Conservation (phyloP, 176 grass and related monocot genomes). For the Avena sativa region DNA sequence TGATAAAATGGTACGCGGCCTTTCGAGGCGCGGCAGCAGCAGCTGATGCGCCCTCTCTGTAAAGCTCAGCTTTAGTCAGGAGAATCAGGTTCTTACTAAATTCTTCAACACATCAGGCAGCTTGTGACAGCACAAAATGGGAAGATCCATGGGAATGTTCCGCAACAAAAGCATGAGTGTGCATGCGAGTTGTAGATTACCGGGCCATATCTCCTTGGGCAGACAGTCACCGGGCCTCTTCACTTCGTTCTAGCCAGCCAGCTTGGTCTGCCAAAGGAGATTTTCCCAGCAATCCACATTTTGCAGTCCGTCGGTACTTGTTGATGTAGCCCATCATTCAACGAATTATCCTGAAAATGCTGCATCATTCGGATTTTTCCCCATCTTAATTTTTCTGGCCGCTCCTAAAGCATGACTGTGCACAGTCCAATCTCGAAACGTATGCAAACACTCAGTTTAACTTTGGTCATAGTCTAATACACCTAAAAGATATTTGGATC, state of each 20-base stretch:
- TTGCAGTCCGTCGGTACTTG: not conserved
- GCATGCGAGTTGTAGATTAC: slow-evolving; percentile 49
- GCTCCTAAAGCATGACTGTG: too few relatives aligned
- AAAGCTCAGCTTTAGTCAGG: slow-evolving; percentile 29
- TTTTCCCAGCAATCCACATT: slow-evolving; percentile 74
- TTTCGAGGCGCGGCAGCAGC: slow-evolving; percentile 29
- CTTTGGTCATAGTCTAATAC: not conserved
- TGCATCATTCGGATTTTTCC: too few relatives aligned
- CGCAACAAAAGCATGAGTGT: slow-evolving; percentile 10
- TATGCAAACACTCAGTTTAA: not conserved
- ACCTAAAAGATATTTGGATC: not conserved
- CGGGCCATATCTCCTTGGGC: slow-evolving; percentile 61
- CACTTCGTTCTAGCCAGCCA: not conserved
- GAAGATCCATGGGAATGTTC: slow-evolving; percentile 68
- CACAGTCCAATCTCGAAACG: too few relatives aligned
- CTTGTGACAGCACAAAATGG: slow-evolving; percentile 48
- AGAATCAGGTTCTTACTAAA: slow-evolving; percentile 46
- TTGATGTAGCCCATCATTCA: not conserved
- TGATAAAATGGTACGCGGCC: slow-evolving; percentile 45
- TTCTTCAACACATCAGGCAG: slow-evolving; percentile 38
- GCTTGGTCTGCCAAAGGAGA: slow-evolving; percentile 67
- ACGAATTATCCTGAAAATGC: not conserved
- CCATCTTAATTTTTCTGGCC: too few relatives aligned
- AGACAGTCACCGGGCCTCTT: slow-evolving; percentile 27
- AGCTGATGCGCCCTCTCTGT: slow-evolving; percentile 28